phyloP scores from a whole-genome alignment of 139 green algal species.

The Eudorina sp. region DNA sequence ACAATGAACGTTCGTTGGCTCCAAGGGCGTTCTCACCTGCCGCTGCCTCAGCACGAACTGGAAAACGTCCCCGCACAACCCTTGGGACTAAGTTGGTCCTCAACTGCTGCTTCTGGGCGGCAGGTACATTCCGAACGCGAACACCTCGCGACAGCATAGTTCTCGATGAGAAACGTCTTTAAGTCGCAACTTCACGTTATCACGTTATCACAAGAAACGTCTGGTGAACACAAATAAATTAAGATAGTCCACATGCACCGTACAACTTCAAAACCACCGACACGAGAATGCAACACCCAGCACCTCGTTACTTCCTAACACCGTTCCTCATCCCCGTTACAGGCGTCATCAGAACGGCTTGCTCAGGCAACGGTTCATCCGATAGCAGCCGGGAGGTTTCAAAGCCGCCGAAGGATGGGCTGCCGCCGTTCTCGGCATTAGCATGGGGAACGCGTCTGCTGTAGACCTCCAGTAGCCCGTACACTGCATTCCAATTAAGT shows the following conservation, averaged over 20 bases:
- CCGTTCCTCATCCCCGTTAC: background rate
- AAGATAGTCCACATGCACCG: too few species aligned
- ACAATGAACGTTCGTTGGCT: background rate
- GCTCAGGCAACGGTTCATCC: background rate
- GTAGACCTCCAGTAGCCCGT: background rate
- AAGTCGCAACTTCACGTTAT: too few species aligned
- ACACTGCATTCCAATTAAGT: background rate
- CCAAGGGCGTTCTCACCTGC: background rate
- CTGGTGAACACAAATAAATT: too few species aligned
- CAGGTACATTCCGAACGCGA: background rate
- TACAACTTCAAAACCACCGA: too few species aligned
- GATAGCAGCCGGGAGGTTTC: slow-evolving; percentile 37
- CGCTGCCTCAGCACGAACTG: background rate
- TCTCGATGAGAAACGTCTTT: too few species aligned
- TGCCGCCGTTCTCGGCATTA: background rate
- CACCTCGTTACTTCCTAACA: background rate
- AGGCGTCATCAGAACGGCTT: background rate
- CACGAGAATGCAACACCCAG: slow-evolving; percentile 6
- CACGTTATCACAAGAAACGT: too few species aligned
- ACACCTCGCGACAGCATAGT: too few species aligned
- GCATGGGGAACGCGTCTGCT: background rate
- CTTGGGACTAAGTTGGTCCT: background rate
- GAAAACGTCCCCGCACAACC: too few species aligned
- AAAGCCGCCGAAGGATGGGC: background rate
- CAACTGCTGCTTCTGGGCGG: background rate